phyloP scores from a whole-genome alignment of 1,284 basidiomycete species.

The Trichosporon asahii region DNA sequence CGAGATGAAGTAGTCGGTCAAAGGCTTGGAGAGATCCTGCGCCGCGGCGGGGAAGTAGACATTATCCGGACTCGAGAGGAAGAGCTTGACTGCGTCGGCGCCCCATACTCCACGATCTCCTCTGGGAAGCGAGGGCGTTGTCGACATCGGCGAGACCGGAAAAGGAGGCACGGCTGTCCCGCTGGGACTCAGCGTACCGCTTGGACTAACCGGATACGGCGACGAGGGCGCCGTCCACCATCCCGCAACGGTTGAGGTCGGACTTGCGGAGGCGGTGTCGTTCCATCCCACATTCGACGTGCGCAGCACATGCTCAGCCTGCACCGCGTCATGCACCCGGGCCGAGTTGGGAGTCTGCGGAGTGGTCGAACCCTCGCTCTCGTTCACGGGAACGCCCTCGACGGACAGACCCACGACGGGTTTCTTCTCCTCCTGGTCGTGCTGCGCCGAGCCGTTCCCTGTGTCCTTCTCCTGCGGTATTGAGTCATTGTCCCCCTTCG shows the following conservation, averaged over 20 bases:
- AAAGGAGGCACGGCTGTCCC: not conserved
- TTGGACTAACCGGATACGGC: not conserved
- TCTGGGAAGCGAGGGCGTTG: constrained; percentile 3
- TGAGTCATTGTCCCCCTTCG: not conserved
- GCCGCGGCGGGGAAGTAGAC: constrained; percentile 51
- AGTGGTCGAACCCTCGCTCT: not conserved
- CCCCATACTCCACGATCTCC: constrained; percentile 27
- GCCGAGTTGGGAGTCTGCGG: not conserved
- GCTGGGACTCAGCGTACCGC: not conserved
- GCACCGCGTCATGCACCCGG: not conserved
- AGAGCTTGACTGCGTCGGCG: constrained; percentile 51
- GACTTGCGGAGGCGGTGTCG: not conserved
- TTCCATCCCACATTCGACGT: not conserved
- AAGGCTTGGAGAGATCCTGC: constrained; percentile 74
- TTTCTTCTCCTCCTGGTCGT: not conserved
- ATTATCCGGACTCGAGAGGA: constrained; percentile 70
- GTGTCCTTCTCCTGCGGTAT: not conserved
- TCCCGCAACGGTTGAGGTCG: not conserved
- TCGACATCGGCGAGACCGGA: not conserved
- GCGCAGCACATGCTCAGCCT: not conserved
- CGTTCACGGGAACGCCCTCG: not conserved
- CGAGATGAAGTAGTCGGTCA: constrained; percentile 86
- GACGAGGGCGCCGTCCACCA: constrained; percentile 6
- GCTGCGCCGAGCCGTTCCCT: not conserved
- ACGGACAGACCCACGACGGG: not conserved